These are phyloP conservation scores for Cladosporium sp. DNA, from an alignment of 2,329 filamentous ascomycete genomes.

Conservation along the genomic window DNA sequence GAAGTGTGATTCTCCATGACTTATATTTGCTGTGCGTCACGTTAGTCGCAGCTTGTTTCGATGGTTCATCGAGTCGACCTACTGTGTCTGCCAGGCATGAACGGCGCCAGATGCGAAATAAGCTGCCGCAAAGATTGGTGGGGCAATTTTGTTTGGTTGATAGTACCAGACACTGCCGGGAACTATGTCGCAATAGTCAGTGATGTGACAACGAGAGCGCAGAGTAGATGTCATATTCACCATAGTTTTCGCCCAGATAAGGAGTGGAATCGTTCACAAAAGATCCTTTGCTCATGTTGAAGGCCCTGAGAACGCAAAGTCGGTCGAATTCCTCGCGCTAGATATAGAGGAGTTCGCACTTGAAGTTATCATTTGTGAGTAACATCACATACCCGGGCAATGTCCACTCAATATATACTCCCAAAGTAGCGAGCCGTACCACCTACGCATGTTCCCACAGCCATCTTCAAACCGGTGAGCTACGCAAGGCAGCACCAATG, in stretches of 20 bases:
- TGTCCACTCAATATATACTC: background rate
- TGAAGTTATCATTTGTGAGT: background rate
- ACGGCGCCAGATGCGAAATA: conserved; percentile 11
- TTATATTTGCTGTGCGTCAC: conserved; percentile 19
- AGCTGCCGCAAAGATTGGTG: conserved; percentile 52
- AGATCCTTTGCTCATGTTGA: background rate
- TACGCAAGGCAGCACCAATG: background rate
- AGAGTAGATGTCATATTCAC: background rate
- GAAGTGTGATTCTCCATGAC: conserved; percentile 54
- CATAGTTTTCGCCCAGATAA: background rate
- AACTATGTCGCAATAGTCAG: background rate
- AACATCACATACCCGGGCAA: background rate
- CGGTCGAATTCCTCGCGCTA: too few relatives aligned
- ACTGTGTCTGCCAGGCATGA: conserved; percentile 23
- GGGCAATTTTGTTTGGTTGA: conserved; percentile 56
- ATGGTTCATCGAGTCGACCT: background rate
- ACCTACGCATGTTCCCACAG: background rate
- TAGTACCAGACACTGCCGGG: conserved; percentile 26
- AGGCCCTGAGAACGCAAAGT: background rate
- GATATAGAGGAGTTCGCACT: too few relatives aligned
- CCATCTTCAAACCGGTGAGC: background rate
- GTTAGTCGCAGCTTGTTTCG: background rate
- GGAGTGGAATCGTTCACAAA: background rate
- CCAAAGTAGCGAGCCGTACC: too few relatives aligned
- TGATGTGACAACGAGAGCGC: background rate